phyloP scores from a whole-genome alignment of 495 filamentous ascomycete genomes.

The Ascobolus immersus region DNA sequence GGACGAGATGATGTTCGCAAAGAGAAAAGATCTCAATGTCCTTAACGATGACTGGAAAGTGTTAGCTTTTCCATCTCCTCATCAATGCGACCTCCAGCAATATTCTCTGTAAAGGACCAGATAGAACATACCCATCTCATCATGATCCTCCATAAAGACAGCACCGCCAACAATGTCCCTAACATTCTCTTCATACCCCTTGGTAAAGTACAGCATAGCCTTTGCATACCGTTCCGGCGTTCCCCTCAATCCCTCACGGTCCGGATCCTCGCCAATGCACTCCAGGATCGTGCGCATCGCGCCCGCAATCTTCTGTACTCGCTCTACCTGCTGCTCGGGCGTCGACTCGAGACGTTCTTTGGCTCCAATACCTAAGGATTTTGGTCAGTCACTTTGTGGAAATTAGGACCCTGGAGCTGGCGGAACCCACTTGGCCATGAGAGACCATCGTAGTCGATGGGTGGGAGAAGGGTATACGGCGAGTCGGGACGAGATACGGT shows the following conservation, averaged over 20 bases:
- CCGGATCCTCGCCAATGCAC: conserved; percentile 86
- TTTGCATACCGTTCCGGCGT: conserved; percentile 85
- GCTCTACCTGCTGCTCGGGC: conserved; percentile 40
- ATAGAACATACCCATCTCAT: conserved; percentile 28
- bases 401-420: no score
- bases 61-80: neutral
- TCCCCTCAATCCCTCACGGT: conserved; percentile 62
- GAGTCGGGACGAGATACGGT: conserved; percentile 10
- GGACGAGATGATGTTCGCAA: conserved; percentile 94
- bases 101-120: neutral
- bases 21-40: conserved; percentile 90
- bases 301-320: conserved; percentile 52
- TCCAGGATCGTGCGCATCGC: conserved; percentile 69
- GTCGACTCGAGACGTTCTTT: conserved; percentile 56
- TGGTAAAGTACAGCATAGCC: conserved; percentile 96
- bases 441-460: conserved; percentile 51
- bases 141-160: conserved; percentile 90
- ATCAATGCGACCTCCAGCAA: neutral
- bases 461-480: conserved; percentile 23
- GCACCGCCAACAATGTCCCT: conserved; percentile 79
- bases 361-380: conserved; percentile 40
- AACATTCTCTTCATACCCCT: conserved; percentile 92
- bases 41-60: conserved; percentile 53
- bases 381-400: neutral
- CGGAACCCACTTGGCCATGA: conserved; percentile 36